These are phyloP conservation scores for Sphaerobolus stellatus DNA, from an alignment of 1,284 basidiomycete species.

Conservation along the genomic window DNA sequence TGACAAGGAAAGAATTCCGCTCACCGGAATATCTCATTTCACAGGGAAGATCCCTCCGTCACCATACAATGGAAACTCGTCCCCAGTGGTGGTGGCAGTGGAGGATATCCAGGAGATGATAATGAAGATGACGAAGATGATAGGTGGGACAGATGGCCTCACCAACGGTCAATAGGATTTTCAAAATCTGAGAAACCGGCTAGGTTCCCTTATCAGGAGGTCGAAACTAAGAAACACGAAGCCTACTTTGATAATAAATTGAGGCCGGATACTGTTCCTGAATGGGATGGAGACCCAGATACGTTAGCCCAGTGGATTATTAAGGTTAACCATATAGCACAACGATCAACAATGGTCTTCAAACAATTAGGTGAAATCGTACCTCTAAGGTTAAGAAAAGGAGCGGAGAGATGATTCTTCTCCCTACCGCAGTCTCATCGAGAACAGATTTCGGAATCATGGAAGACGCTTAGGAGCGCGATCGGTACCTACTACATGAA, in stretches of 20 bases:
- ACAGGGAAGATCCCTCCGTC: too few relatives aligned
- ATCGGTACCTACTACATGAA: constrained; percentile 13
- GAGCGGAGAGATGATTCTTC: constrained; percentile 14
- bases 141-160: too few relatives aligned
- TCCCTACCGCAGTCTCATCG: constrained; percentile 1
- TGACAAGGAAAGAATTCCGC: too few relatives aligned
- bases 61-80: too few relatives aligned
- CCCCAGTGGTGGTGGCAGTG: too few relatives aligned
- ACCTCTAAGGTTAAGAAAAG: constrained; percentile 8
- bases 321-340: constrained; percentile 10
- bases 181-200: too few relatives aligned
- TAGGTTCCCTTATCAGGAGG: too few relatives aligned
- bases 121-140: too few relatives aligned
- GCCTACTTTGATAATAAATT: constrained; percentile 12
- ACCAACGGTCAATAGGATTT: too few relatives aligned
- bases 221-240: neutral
- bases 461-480: constrained; percentile 11
- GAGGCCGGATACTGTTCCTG: constrained; percentile 7
- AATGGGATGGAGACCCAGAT: constrained; percentile 13
- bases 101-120: too few relatives aligned
- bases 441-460: neutral
- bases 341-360: neutral
- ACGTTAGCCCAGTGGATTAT: constrained; percentile 9
- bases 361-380: constrained; percentile 10
- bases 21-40: too few relatives aligned